A percentile compares a stretch with the other conserved stretches of the same genome.
Evolutionary conservation across 306 rosid species (phyloP).

Genomic region (Cucumis melo): DNA sequence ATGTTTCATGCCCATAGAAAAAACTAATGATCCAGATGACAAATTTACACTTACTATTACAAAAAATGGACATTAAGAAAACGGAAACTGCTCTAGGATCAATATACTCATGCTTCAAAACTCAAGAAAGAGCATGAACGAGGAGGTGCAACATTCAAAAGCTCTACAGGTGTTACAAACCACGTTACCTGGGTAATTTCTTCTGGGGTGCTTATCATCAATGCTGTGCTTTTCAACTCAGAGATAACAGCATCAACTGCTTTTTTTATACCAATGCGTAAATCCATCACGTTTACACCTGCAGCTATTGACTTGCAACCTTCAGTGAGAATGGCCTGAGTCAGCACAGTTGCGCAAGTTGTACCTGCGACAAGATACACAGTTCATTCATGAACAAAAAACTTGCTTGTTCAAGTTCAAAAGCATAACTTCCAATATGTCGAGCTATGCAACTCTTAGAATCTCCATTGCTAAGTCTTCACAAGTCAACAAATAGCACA

Average conservation of each 20-base stretch:
- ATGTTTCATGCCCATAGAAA: not conserved
- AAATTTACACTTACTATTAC: not conserved
- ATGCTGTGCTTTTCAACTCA: constrained; percentile 68
- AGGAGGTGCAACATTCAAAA: not conserved
- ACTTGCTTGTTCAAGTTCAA: not conserved
- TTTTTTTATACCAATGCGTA: constrained; percentile 70
- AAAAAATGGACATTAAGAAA: not conserved
- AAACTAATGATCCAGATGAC: not conserved
- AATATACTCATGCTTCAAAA: not conserved
- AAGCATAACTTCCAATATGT: not conserved
- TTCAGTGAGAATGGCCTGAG: constrained; percentile 84
- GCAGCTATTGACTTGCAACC: constrained; percentile 92
- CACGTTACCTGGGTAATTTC: constrained; percentile 82
- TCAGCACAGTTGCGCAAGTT: constrained; percentile 87
- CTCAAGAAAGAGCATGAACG: not conserved
- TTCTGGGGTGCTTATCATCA: constrained; percentile 82
- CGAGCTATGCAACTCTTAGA: not conserved
- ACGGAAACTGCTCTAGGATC: not conserved
- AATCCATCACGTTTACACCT: constrained; percentile 87
- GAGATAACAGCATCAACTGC: constrained; percentile 78
- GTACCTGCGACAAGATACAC: constrained; percentile 54
- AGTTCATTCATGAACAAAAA: not conserved
- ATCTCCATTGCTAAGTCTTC: not conserved
- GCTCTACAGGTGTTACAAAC: not conserved
- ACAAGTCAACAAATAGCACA: not conserved